Percentiles rank a stretch among this genome's conserved stretches.
Evolutionary conservation across 2,329 filamentous ascomycete genomes (phyloP).

Genomic region (Cordyceps javanica): DNA sequence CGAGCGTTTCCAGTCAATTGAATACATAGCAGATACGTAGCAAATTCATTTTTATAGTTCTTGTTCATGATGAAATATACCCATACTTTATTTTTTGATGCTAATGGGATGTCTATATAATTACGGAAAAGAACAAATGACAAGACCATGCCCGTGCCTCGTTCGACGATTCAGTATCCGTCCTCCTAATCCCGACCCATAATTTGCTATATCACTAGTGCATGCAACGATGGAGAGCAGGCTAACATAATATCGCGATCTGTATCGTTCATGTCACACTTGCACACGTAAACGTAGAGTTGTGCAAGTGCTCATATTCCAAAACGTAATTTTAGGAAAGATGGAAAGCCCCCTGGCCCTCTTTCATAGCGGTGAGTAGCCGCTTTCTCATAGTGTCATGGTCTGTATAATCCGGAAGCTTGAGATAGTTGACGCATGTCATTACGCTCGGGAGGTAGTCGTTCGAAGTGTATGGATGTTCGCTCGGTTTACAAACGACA

Average conservation of each 20-base stretch:
- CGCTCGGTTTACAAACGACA: slow-evolving; percentile 97
- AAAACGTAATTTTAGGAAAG: slow-evolving; percentile 56
- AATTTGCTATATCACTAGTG: neutral
- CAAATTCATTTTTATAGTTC: neutral
- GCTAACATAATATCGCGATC: neutral
- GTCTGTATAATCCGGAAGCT: slow-evolving; percentile 87
- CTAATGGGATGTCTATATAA: slow-evolving; percentile 10
- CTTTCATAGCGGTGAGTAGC: slow-evolving; percentile 78
- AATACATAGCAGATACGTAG: neutral
- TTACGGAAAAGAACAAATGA: neutral
- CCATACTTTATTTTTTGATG: slow-evolving; percentile 2
- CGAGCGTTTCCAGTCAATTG: neutral
- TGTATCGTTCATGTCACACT: neutral
- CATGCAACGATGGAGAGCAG: neutral
- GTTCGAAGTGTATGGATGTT: slow-evolving; percentile 86
- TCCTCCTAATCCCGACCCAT: neutral
- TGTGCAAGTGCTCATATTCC: neutral
- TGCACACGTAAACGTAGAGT: neutral
- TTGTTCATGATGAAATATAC: neutral
- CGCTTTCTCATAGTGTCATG: slow-evolving; percentile 71
- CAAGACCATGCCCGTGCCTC: neutral
- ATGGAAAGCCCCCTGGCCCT: slow-evolving; percentile 97
- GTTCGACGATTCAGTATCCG: neutral
- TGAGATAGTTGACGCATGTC: slow-evolving; percentile 99
- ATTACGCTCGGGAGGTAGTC: slow-evolving; percentile 99